These are phyloP conservation scores for Monascus purpureus DNA, from an alignment of 495 filamentous ascomycete genomes.

Conservation along the genomic window DNA sequence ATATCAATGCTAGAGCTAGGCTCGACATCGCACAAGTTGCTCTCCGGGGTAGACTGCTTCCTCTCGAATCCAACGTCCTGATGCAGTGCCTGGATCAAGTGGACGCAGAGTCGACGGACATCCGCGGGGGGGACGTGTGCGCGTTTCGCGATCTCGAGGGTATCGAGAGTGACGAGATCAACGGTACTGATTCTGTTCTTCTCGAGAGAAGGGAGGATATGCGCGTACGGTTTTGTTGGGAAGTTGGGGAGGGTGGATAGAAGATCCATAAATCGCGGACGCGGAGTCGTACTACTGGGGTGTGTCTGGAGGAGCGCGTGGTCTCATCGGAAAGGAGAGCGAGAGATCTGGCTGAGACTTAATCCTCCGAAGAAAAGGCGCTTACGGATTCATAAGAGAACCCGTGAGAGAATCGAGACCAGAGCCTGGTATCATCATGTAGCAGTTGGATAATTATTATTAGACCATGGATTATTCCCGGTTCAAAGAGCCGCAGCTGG, in stretches of 20 bases:
- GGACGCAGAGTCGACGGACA: slow-evolving; percentile 51
- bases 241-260: slow-evolving; percentile 70
- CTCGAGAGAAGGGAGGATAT: slow-evolving; percentile 71
- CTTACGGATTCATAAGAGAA: too few species aligned
- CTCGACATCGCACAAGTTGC: slow-evolving; percentile 2
- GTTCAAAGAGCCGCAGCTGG: too few species aligned
- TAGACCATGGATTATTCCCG: too few species aligned
- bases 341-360: too few species aligned
- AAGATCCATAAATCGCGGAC: too few species aligned
- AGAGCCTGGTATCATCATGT: too few species aligned
- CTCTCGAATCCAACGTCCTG: slow-evolving; percentile 40
- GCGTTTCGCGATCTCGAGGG: slow-evolving; percentile 71
- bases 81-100: slow-evolving; percentile 53
- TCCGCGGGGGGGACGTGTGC: slow-evolving; percentile 71
- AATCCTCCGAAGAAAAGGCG: too few species aligned
- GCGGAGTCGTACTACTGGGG: too few species aligned
- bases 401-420: too few species aligned
- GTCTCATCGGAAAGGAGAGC: not conserved
- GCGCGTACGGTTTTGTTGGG: slow-evolving; percentile 47
- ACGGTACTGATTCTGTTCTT: slow-evolving; percentile 56
- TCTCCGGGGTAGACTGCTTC: slow-evolving; percentile 5
- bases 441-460: too few species aligned
- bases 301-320: not conserved
- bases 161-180: slow-evolving; percentile 77
- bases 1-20: slow-evolving; percentile 15